A percentile compares a stretch with the other conserved stretches of the same genome.
Conservation (phyloP, 257 asterid genomes). For the Lithospermum erythrorhizon region DNA sequence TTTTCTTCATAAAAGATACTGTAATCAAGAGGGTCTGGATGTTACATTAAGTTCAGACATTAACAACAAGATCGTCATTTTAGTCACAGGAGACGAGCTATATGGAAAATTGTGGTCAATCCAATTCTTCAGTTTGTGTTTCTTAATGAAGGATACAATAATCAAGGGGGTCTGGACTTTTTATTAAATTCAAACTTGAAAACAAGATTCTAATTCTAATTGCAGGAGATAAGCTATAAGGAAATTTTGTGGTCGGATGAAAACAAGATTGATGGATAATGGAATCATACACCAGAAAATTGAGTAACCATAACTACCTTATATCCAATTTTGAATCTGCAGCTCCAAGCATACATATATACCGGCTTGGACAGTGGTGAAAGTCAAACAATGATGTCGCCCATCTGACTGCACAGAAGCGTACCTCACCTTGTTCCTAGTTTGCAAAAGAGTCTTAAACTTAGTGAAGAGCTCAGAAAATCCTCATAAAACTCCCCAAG, state of each 20-base stretch:
- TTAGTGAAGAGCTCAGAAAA: constrained; percentile 8
- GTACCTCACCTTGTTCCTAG: constrained; percentile 97
- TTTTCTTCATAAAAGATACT: too few species aligned
- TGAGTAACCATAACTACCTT: constrained; percentile 36
- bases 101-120: background rate
- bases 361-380: constrained; percentile 94
- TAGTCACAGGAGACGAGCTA: background rate
- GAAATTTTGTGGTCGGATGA: background rate
- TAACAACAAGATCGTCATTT: background rate
- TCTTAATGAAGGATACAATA: too few species aligned
- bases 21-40: too few species aligned
- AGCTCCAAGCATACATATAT: constrained; percentile 90
- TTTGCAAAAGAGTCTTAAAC: constrained; percentile 12
- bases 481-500: constrained; percentile 9
- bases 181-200: background rate
- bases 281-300: background rate
- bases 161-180: background rate
- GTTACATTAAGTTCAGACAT: too few species aligned
- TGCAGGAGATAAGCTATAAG: background rate
- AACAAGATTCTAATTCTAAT: background rate
- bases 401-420: constrained; percentile 98
- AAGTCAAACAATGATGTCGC: constrained; percentile 71
- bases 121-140: background rate
- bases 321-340: constrained; percentile 87
- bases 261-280: background rate